These are phyloP conservation scores for Tolypocladium tropicale DNA, from an alignment of 2,329 filamentous ascomycete genomes.

Conservation along the genomic window DNA sequence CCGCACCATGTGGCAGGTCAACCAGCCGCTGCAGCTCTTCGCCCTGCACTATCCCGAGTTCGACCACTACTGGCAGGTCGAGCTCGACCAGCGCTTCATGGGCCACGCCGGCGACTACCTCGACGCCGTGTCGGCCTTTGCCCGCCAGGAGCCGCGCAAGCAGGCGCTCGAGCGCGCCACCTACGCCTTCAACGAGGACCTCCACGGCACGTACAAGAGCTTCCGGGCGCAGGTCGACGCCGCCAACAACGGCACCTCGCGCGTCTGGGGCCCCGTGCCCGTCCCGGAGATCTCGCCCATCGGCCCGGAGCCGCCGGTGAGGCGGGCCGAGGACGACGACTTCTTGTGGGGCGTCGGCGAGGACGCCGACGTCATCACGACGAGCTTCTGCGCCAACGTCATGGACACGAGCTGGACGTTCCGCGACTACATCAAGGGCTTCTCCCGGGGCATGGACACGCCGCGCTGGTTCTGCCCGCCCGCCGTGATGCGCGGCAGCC, in stretches of 20 bases:
- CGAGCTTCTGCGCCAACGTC: constrained; percentile 18
- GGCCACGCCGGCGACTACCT: constrained; percentile 20
- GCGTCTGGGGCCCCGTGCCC: constrained; percentile 19
- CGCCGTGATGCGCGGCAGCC: constrained; percentile 21
- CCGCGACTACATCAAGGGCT: constrained; percentile 18
- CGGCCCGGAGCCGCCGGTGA: constrained; percentile 16
- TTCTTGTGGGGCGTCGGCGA: constrained; percentile 23
- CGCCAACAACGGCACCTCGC: constrained; percentile 14
- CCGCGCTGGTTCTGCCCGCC: constrained; percentile 25
- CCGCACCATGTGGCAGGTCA: constrained; percentile 22
- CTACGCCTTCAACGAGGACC: constrained; percentile 41
- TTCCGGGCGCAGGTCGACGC: constrained; percentile 20
- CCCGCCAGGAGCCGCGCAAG: constrained; percentile 42
- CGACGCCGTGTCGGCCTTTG: constrained; percentile 25
- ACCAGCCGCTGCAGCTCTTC: constrained; percentile 22
- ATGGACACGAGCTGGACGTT: constrained; percentile 19
- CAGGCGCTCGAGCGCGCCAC: constrained; percentile 48
- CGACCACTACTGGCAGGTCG: constrained; percentile 27
- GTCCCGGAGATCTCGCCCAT: constrained; percentile 17
- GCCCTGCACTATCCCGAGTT: constrained; percentile 22
- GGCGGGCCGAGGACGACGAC: constrained; percentile 11
- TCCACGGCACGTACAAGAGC: constrained; percentile 37
- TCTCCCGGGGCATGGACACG: constrained; percentile 11
- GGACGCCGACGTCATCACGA: constrained; percentile 20
- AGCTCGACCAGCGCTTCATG: constrained; percentile 33